These are phyloP conservation scores for Pseudoscleropodium purum DNA, from an alignment of 225 moss, liverwort and hornwort species.

Conservation along the genomic window DNA sequence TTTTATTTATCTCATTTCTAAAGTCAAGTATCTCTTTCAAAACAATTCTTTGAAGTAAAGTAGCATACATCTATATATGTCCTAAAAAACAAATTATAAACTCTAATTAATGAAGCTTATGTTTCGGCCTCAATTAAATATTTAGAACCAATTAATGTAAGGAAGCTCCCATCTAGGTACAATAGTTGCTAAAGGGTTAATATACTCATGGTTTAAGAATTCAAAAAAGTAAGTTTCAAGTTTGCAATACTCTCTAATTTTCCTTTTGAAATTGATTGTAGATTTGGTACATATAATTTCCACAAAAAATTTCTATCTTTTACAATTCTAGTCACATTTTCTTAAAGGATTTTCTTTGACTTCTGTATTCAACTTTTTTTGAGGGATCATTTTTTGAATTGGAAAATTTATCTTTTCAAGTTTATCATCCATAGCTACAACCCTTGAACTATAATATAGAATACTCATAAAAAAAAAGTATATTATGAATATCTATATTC, in stretches of 20 bases:
- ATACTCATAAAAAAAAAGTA: background rate
- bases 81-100: background rate
- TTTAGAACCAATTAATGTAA: background rate
- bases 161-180: background rate
- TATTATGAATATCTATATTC: background rate
- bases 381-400: fast-evolving
- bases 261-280: background rate
- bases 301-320: no score
- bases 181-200: background rate
- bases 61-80: background rate
- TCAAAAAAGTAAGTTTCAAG: background rate
- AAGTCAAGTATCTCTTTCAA: background rate
- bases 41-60: background rate
- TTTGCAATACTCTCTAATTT: background rate
- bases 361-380: background rate
- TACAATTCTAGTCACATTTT: background rate
- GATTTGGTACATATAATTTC: background rate
- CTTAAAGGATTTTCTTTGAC: background rate
- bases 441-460: background rate
- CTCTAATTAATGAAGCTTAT: background rate
- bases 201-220: background rate
- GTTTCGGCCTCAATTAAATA: fast-evolving
- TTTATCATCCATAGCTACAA: fast-evolving
- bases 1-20: background rate
- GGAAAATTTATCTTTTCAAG: fast-evolving